Evolutionary conservation across 2,329 filamentous ascomycete species (phyloP).

Genomic region (Cordyceps militaris): DNA sequence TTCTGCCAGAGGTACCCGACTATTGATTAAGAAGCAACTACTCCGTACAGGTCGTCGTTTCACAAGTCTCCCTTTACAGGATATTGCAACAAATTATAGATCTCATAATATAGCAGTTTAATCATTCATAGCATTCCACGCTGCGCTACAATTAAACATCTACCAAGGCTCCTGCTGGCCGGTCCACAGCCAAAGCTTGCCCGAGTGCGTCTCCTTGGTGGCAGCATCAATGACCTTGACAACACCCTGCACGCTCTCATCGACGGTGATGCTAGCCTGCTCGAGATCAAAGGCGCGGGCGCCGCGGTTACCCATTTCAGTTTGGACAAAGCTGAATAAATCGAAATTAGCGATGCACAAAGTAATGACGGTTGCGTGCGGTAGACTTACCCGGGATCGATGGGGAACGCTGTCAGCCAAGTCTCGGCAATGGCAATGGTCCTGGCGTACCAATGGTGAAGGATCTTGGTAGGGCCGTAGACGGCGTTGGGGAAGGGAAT

Average conservation of each 20-base stretch:
- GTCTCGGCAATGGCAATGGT: slow-evolving; percentile 25
- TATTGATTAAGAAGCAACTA: no score
- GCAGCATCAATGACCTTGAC: slow-evolving; percentile 7
- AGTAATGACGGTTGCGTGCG: no score
- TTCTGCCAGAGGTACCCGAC: no score
- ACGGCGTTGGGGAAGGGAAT: slow-evolving; percentile 25
- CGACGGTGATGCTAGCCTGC: slow-evolving; percentile 27
- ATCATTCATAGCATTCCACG: not conserved
- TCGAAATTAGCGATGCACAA: not conserved
- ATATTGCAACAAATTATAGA: no score
- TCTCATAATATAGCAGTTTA: no score
- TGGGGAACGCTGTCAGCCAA: slow-evolving; percentile 25
- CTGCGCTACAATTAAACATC: not conserved
- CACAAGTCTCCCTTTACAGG: no score
- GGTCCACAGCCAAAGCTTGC: slow-evolving; percentile 3
- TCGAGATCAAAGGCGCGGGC: slow-evolving; percentile 25
- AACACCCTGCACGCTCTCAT: slow-evolving; percentile 15
- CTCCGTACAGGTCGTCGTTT: no score
- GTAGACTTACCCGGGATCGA: slow-evolving; percentile 20
- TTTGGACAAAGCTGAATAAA: slow-evolving; percentile 29
- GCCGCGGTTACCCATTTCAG: slow-evolving; percentile 33
- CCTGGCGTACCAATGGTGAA: slow-evolving; percentile 23
- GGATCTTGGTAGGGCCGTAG: slow-evolving; percentile 38
- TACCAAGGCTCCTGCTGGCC: not conserved
- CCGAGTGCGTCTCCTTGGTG: not conserved